Base-by-base conservation (phyloP, 2,329 filamentous ascomycete species). In the Cyphellophora europaea region DNA sequence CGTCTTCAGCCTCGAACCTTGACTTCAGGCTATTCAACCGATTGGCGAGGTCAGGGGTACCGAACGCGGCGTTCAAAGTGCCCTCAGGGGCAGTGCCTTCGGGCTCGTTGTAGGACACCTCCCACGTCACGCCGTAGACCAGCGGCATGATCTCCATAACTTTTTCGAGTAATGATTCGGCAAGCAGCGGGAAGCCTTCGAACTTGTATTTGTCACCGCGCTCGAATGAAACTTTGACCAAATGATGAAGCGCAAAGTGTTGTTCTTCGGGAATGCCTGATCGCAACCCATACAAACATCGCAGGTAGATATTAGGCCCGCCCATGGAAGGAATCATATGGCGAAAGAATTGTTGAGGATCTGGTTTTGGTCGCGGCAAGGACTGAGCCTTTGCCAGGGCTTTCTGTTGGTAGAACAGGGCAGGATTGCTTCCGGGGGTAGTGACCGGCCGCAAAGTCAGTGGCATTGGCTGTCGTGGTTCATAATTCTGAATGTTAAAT, bases 131-230 rank as follows among this genome's bases (percentile, higher is more conserved):
- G 34, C 91, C 71, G 53, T 87, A 91, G 59, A 88, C 93, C 10
- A 94, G 62, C 30, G 69, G 72, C 37, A 82, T 82, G 27, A 93
- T 72, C 43, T 88, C 77, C 32, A 95, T 66, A 2, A 82, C 79
- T 53, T 93, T 93, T 42, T 87, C 82, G 36, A 93, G 77, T 6
- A 98, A 70, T 3, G 84, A 83, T 57, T 96, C 91, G 1, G 86
- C 85, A 17, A 98, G 70, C 6, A 85, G 80, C 2, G 84, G 81
- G 49, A 95, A 96, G 4, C 85, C 83, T 49, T 93, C 87, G 47
- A 96, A 95, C 41, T 85, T 82, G 61, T 93, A 95, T 58, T 94
- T 94, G 55, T 96, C 91, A 30, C 89, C 89, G 28, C 88, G 76
- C 57, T 96, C 88, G 53, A 81, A 91, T 0, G 88, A 95, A 17